A percentile compares a stretch with the other conserved stretches of the same genome.
Evolutionary conservation across 176 grass and related monocot genomes (phyloP).

Genomic region (Puccinellia tenuiflora): DNA sequence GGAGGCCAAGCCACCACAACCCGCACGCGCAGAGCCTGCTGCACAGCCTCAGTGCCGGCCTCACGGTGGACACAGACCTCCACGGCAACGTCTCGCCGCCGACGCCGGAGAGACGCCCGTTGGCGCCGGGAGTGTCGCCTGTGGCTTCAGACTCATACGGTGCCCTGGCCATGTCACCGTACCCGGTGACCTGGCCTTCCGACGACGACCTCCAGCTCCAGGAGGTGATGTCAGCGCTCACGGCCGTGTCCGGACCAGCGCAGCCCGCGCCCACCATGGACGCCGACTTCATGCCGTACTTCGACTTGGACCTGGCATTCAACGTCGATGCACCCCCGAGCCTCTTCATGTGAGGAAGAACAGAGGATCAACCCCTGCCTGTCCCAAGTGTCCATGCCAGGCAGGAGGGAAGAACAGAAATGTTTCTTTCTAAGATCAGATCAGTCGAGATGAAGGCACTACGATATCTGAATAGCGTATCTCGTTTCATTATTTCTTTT

Average conservation of each 20-base stretch:
- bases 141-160: conserved; percentile 49
- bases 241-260: conserved; percentile 10
- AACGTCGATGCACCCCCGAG: neutral
- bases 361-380: neutral
- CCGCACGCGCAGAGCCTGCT: conserved; percentile 35
- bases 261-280: conserved; percentile 1
- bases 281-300: conserved; percentile 24
- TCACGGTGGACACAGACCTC: conserved; percentile 38
- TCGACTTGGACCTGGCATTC: conserved; percentile 36
- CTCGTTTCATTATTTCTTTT: conserved; percentile 4
- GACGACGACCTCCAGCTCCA: conserved; percentile 36
- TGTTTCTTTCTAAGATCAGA: conserved; percentile 26
- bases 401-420: conserved; percentile 31
- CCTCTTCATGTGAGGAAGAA: conserved; percentile 30
- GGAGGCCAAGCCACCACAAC: conserved; percentile 12
- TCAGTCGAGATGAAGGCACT: neutral
- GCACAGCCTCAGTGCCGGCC: conserved; percentile 38
- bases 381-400: neutral
- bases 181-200: neutral
- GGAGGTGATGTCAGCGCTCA: conserved; percentile 42
- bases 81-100: neutral
- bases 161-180: conserved; percentile 19
- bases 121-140: conserved; percentile 15
- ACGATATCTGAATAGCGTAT: conserved; percentile 19
- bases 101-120: conserved; percentile 26